Conservation (phyloP, 768 basidiomycete genomes). For the Calocera cornea region DNA sequence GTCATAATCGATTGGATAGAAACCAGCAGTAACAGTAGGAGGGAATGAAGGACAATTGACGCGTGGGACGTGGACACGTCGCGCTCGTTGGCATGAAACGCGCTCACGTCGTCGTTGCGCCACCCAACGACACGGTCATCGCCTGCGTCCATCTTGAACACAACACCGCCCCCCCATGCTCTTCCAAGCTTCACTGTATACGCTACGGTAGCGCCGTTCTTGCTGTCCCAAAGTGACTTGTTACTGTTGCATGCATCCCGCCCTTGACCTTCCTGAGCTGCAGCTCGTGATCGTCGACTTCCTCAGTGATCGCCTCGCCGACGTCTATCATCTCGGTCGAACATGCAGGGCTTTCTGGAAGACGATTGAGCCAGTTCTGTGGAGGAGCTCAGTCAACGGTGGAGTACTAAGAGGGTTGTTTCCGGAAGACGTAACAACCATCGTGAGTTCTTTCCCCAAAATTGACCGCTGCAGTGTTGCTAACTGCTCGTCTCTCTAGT, state of each 20-base stretch:
- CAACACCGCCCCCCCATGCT: background rate
- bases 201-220: background rate
- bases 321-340: background rate
- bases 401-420: background rate
- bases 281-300: background rate
- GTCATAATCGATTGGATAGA: background rate
- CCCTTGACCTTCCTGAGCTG: background rate
- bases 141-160: background rate
- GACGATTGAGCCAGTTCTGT: background rate
- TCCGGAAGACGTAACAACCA: background rate
- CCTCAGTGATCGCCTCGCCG: background rate
- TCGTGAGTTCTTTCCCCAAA: background rate
- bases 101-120: background rate
- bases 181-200: background rate
- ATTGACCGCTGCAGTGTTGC: too few species aligned
- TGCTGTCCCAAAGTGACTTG: background rate
- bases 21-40: too few species aligned
- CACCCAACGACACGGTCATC: background rate
- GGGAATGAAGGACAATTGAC: too few species aligned
- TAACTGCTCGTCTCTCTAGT: background rate
- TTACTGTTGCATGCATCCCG: background rate
- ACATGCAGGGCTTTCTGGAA: background rate
- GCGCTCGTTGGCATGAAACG: constrained; percentile 1
- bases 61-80: background rate
- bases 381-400: background rate